phyloP scores from a whole-genome alignment of 1,139 yeast genomes.

The Geotrichum carabidarum region DNA sequence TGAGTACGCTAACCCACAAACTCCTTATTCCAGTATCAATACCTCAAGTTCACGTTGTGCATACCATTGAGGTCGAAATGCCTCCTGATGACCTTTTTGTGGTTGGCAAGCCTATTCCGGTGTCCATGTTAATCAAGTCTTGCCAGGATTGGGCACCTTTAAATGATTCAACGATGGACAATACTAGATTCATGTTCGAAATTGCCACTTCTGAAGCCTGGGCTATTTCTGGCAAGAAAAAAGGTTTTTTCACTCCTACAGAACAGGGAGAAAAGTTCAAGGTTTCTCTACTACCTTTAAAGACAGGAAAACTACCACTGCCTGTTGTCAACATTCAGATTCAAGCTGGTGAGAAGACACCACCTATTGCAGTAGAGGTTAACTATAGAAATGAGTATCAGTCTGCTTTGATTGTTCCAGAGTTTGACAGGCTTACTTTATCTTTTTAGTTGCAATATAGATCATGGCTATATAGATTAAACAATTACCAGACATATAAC shows the following conservation, averaged over 20 bases:
- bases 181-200: conserved; percentile 38
- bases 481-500: neutral
- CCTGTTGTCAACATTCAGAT: conserved; percentile 52
- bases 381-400: conserved; percentile 66
- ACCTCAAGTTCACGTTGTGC: conserved; percentile 31
- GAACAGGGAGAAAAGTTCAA: conserved; percentile 36
- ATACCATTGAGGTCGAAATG: conserved; percentile 27
- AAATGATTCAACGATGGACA: conserved; percentile 2
- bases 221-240: conserved; percentile 64
- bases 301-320: conserved; percentile 63
- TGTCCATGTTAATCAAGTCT: conserved; percentile 45
- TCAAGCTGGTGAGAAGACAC: conserved; percentile 32
- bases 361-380: conserved; percentile 49
- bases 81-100: conserved; percentile 40
- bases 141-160: conserved; percentile 43
- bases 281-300: conserved; percentile 62
- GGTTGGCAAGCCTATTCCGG: conserved; percentile 60
- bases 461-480: neutral
- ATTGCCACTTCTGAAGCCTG: conserved; percentile 49
- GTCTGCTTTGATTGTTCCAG: conserved; percentile 68
- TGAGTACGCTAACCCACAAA: conserved; percentile 21
- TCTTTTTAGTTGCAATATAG: conserved; percentile 11
- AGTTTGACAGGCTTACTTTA: conserved; percentile 51
- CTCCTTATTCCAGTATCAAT: conserved; percentile 29
- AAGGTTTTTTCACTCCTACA: conserved; percentile 42